These are phyloP conservation scores for Extremus antarcticus DNA, from an alignment of 495 filamentous ascomycete genomes.

Conservation along the genomic window DNA sequence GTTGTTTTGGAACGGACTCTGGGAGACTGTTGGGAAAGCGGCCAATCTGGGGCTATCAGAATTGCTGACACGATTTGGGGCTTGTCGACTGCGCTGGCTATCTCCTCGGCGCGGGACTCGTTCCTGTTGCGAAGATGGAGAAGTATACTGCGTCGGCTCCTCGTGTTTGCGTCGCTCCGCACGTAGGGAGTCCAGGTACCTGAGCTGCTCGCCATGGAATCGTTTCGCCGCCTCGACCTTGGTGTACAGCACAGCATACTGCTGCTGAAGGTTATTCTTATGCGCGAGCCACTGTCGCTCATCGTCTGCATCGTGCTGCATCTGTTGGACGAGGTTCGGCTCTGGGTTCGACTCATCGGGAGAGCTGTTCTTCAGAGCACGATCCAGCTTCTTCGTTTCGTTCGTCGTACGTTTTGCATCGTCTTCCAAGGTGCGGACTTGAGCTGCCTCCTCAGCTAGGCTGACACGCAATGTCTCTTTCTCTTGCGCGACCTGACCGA, in stretches of 20 bases:
- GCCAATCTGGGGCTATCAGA: slow-evolving; percentile 10
- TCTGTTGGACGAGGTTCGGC: slow-evolving; percentile 38
- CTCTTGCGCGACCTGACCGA: slow-evolving; percentile 36
- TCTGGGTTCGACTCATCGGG: slow-evolving; percentile 33
- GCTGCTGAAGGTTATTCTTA: slow-evolving; percentile 37
- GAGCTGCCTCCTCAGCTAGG: slow-evolving; percentile 41
- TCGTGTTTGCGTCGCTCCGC: slow-evolving; percentile 10
- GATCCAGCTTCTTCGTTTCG: slow-evolving; percentile 53
- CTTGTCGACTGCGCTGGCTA: slow-evolving; percentile 15
- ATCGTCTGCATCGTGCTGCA: slow-evolving; percentile 45
- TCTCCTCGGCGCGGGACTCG: not conserved
- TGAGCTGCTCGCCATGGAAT: slow-evolving; percentile 10
- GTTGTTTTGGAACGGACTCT: slow-evolving; percentile 2
- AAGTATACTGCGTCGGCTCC: slow-evolving; percentile 4
- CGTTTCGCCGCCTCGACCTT: slow-evolving; percentile 10
- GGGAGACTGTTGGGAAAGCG: not conserved
- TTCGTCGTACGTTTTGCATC: slow-evolving; percentile 50
- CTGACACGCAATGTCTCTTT: slow-evolving; percentile 42
- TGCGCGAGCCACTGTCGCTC: slow-evolving; percentile 46
- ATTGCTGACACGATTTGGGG: slow-evolving; percentile 2
- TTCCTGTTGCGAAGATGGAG: not conserved
- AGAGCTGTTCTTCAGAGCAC: slow-evolving; percentile 37
- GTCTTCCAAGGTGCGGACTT: slow-evolving; percentile 50
- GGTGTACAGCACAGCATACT: slow-evolving; percentile 27
- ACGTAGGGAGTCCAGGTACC: slow-evolving; percentile 12